Conservation (phyloP, 768 basidiomycete species). For the Suillus subluteus region DNA sequence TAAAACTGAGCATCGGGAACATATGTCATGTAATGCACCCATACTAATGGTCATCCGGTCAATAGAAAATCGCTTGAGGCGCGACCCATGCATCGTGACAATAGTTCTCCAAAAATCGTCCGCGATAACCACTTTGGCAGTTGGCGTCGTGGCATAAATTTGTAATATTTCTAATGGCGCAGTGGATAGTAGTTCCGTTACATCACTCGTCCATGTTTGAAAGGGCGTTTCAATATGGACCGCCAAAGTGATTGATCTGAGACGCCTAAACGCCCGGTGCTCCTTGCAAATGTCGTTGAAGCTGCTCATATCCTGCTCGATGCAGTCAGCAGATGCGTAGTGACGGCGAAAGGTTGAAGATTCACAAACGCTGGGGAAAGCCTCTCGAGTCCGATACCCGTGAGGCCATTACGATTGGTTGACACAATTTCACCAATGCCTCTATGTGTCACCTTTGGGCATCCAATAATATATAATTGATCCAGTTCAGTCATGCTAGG, state of each 20-base stretch:
- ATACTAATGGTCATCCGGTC: slow-evolving; percentile 64
- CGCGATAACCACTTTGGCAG: slow-evolving; percentile 42
- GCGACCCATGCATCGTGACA: slow-evolving; percentile 50
- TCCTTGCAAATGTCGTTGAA: slow-evolving; percentile 46
- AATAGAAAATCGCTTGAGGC: slow-evolving; percentile 61
- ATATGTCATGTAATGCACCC: slow-evolving; percentile 54
- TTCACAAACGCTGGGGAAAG: slow-evolving; percentile 64
- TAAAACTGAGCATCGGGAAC: slow-evolving; percentile 52
- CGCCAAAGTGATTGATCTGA: slow-evolving; percentile 64
- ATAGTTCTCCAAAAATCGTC: slow-evolving; percentile 57
- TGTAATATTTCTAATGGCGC: slow-evolving; percentile 65
- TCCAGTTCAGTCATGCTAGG: slow-evolving; percentile 54
- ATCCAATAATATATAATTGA: slow-evolving; percentile 65
- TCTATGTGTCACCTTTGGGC: slow-evolving; percentile 64
- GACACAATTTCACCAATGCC: slow-evolving; percentile 59
- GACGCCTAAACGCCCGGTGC: slow-evolving; percentile 41
- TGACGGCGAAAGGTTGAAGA: slow-evolving; percentile 11
- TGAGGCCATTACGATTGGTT: slow-evolving; percentile 48
- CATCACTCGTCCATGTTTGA: slow-evolving; percentile 48
- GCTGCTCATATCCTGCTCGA: slow-evolving; percentile 52
- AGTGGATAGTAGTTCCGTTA: slow-evolving; percentile 44
- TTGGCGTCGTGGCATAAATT: slow-evolving; percentile 55
- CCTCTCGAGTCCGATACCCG: slow-evolving; percentile 62
- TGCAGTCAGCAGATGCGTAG: slow-evolving; percentile 9
- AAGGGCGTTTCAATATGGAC: slow-evolving; percentile 41